These are phyloP conservation scores for Schwanniomyces sp. DNA, from an alignment of 805 yeast genomes.

Conservation along the genomic window DNA sequence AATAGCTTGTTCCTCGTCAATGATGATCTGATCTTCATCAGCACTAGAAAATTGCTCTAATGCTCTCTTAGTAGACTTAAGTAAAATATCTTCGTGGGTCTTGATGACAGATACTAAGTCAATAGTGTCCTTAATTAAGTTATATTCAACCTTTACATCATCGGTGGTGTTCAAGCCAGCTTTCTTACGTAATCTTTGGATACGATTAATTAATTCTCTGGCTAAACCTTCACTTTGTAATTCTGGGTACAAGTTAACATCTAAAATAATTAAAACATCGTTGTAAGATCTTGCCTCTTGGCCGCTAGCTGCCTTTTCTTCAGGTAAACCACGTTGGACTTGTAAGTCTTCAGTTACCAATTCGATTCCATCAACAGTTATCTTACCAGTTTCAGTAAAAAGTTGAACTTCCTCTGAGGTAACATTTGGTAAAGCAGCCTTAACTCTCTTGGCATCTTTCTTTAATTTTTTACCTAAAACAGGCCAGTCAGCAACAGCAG, in stretches of 20 bases:
- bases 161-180: slow-evolving; percentile 93
- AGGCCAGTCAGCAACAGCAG: slow-evolving; percentile 98
- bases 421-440: slow-evolving; percentile 84
- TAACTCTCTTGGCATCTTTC: slow-evolving; percentile 90
- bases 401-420: slow-evolving; percentile 80
- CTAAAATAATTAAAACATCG: slow-evolving; percentile 87
- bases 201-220: slow-evolving; percentile 94
- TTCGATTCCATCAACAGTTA: slow-evolving; percentile 86
- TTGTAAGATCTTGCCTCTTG: slow-evolving; percentile 85
- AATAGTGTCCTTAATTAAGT: slow-evolving; percentile 63
- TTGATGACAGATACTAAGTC: slow-evolving; percentile 60
- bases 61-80: slow-evolving; percentile 74
- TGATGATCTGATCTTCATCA: slow-evolving; percentile 51
- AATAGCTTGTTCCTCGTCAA: slow-evolving; percentile 79
- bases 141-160: slow-evolving; percentile 85
- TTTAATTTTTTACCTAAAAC: slow-evolving; percentile 95
- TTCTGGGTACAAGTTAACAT: slow-evolving; percentile 83
- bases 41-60: slow-evolving; percentile 48
- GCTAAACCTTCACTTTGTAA: slow-evolving; percentile 92
- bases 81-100: slow-evolving; percentile 64
- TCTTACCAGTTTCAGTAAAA: slow-evolving; percentile 68
- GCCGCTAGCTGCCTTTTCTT: slow-evolving; percentile 59
- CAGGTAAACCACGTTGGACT: slow-evolving; percentile 87
- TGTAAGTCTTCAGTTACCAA: slow-evolving; percentile 85
- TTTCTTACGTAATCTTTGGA: slow-evolving; percentile 96